These are phyloP conservation scores for Brettanomyces anomalus DNA, from an alignment of 805 yeast species.

Conservation along the genomic window DNA sequence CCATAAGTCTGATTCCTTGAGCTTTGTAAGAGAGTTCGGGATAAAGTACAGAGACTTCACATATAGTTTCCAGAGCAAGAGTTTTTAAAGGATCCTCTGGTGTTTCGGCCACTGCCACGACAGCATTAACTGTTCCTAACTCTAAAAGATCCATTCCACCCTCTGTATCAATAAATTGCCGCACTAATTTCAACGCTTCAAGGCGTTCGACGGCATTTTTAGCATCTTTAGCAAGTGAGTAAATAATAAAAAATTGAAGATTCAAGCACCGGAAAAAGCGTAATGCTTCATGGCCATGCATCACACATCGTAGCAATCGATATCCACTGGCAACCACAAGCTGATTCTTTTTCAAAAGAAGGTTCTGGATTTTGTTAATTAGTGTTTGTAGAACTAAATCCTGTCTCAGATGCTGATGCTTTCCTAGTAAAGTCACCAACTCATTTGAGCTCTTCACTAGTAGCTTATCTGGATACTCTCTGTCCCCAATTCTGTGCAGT, in stretches of 20 bases:
- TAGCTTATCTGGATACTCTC: constrained; percentile 38
- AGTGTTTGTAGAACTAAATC: constrained; percentile 57
- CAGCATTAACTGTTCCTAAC: not conserved
- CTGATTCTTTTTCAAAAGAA: constrained; percentile 40
- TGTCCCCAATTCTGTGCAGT: constrained; percentile 45
- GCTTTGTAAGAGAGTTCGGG: constrained; percentile 35
- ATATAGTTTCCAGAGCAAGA: constrained; percentile 43
- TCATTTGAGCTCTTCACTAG: constrained; percentile 58
- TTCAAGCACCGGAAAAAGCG: constrained; percentile 43
- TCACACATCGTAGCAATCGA: constrained; percentile 58
- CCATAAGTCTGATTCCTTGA: constrained; percentile 35
- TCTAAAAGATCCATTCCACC: constrained; percentile 41
- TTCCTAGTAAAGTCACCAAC: constrained; percentile 45
- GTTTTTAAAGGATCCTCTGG: constrained; percentile 40
- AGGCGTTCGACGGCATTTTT: constrained; percentile 50
- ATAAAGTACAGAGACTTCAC: constrained; percentile 38
- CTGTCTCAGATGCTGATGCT: constrained; percentile 49
- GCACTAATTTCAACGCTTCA: constrained; percentile 65
- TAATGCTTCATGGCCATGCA: constrained; percentile 34
- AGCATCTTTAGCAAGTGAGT: constrained; percentile 50
- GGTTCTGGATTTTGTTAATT: constrained; percentile 43
- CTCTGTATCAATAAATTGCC: constrained; percentile 49
- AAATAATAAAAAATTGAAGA: constrained; percentile 53
- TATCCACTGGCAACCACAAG: constrained; percentile 71
- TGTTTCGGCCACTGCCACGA: constrained; percentile 37